Evolutionary conservation across 139 green algal genomes (phyloP).

Genomic region (Microglena sp.): DNA sequence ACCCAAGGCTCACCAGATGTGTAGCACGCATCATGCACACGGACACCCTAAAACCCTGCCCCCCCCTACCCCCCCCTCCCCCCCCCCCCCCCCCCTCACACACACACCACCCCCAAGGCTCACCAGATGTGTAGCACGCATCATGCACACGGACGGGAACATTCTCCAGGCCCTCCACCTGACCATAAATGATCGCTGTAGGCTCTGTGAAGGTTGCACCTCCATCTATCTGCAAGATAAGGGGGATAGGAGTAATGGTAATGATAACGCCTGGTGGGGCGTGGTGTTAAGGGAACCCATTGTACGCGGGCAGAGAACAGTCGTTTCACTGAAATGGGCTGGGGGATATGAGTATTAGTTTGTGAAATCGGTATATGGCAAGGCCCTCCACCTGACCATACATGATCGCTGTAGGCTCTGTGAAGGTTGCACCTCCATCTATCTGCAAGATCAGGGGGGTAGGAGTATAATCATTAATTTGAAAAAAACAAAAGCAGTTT

Average conservation of each 20-base stretch:
- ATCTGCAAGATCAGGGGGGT: constrained; percentile 31
- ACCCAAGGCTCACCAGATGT: constrained; percentile 66
- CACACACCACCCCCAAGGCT: too few species aligned
- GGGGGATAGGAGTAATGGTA: not conserved
- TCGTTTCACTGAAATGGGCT: too few species aligned
- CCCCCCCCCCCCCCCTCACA: too few species aligned
- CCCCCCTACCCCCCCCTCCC: too few species aligned
- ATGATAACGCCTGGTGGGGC: too few species aligned
- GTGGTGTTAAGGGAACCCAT: too few species aligned
- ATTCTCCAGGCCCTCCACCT: constrained; percentile 60
- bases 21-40: constrained; percentile 92
- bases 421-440: constrained; percentile 64
- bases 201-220: constrained; percentile 74
- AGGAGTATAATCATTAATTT: not conserved
- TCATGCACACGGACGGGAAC: constrained; percentile 86
- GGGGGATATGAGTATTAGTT: too few species aligned
- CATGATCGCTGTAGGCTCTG: constrained; percentile 80
- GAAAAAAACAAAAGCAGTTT: not conserved
- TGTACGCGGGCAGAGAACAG: too few species aligned
- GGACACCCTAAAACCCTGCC: too few species aligned
- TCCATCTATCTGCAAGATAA: constrained; percentile 52
- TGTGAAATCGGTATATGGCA: not conserved
- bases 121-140: constrained; percentile 87
- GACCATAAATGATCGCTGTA: constrained; percentile 69
- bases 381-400: constrained; percentile 63